Evolutionary conservation across 371 early-diverging fungal species (phyloP), one percentile per base, ranked within the genome.

Genomic region (Mucor lusitanicus): DNA sequence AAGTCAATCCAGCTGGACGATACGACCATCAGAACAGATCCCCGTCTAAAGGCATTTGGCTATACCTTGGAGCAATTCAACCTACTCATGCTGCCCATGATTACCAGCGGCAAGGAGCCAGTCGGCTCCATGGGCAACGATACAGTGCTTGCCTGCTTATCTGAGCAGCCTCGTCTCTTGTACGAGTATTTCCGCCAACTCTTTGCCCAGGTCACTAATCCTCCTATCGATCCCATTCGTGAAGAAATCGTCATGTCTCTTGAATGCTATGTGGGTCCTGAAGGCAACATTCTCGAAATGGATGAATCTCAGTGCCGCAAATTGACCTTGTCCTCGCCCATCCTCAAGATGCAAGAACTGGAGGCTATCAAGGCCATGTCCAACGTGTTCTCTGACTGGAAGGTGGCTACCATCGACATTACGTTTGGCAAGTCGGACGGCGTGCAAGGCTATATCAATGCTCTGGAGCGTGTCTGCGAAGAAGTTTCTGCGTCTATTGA

Each of bases 101-200:
- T 85, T 12, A 73, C 71, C 7, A 87, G 90, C 56, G 98, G 97
- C 40, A 96, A 97, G 78, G 99, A 98, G 76, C 91, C 97, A 21
- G 86, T 97, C 27, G 99, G 99, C 11, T 97, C 97, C 28, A 98
- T 97, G 99, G 99, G 99, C 70, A 95, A 94, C 75, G 99, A 98
- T 77, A 87, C 92, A 12, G 92, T 95, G 7, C 86, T 98, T 27
- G 97, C 99, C 4, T 98, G 98, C 82, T 76, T 98, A 37, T 89
- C 96, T 19, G 83, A 83, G 25, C 87, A 94, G 65, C 97, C 97
- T 17, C 92, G 95, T 46, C 87, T 94, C 55, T 82, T 94, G 57
- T 97, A 91, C 80, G 97, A 98, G 66, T 98, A 97, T 83, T 96
- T 98, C 83, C 90, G 97, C 35, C 94, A 98, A 81, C 85, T 97